Conservation (phyloP, 2,329 filamentous ascomycete species). For the Botrytis hyacinthi region DNA sequence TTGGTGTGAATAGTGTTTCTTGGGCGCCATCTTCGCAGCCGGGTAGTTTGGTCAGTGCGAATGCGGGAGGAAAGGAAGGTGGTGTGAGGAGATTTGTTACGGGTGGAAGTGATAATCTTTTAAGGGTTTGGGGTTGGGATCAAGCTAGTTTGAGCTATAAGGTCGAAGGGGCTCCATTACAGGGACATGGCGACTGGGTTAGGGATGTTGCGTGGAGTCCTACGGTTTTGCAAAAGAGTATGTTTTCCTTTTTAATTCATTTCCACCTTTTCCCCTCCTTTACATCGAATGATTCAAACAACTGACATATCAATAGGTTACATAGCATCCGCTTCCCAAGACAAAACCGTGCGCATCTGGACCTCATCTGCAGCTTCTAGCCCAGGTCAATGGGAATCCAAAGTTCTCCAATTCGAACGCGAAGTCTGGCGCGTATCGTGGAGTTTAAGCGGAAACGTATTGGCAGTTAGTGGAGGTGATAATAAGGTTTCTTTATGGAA, state of each 20-base stretch:
- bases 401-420: constrained; percentile 82
- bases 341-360: constrained; percentile 98
- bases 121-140: constrained; percentile 92
- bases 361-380: constrained; percentile 65
- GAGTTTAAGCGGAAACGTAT: constrained; percentile 94
- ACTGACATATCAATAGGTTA: constrained; percentile 57
- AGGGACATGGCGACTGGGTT: constrained; percentile 93
- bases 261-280: not conserved
- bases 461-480: constrained; percentile 89
- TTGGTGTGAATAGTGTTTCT: constrained; percentile 92
- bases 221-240: constrained; percentile 77
- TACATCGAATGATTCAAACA: not conserved
- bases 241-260: not conserved
- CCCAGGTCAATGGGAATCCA: constrained; percentile 76
- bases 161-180: constrained; percentile 61
- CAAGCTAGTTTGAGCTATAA: constrained; percentile 58
- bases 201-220: constrained; percentile 97
- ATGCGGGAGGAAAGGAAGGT: constrained; percentile 50
- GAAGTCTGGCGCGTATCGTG: constrained; percentile 96
- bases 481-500: constrained; percentile 99
- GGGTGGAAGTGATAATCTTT: constrained; percentile 86
- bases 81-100: constrained; percentile 85
- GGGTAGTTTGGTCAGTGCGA: constrained; percentile 76
- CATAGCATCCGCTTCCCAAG: constrained; percentile 92
- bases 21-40: constrained; percentile 88